Evolutionary conservation across 345 rosid genomes (phyloP), one percentile per base, ranked within the genome.

Genomic region (Rhodamnia rubescens): DNA sequence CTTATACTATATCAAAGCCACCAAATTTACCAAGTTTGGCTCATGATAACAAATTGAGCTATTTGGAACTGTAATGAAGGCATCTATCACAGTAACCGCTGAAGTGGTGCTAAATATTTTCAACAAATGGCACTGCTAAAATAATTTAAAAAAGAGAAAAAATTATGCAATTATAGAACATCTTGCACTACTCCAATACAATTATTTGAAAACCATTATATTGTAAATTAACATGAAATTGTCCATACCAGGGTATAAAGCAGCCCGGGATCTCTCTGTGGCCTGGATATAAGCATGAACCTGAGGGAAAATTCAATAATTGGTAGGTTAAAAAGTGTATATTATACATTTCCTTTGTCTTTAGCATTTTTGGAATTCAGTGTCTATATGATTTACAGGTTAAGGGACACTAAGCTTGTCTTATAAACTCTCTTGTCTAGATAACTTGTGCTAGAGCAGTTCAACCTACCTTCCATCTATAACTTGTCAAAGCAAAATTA

Each of bases 211-310:
- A 32, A 18, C 78, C 80, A 69, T 4, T 36, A 44, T 0, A 0
- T 69, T 69, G 18, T 53, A 80, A 52, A 47, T 50, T 24, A 83
- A 78, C 50, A 74, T 57, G 53, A 83, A 4, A n/a, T 47, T 13
- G 69, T 84, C 59, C 89, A 57, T 95, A 97, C 99, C 90, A 94
- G 86, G 69, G 98, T 96, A 87, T 94, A 96, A 83, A 97, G 98
- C 83, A 94, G 84, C 87, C 98, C 98, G 6, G 98, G 96, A 29
- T 95, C 96, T 86, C 90, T 89, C 83, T 91, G 93, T 44, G 96
- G 96, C 86, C 94, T 93, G 42, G 98, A 93, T 86, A 96, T 88
- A 83, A 97, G 94, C 98, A 97, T 89, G 92, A 96, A 97, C 91
- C 99, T 97, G 92, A 49, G 80, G 84, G 85, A 80, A 85, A 69